Conservation (phyloP, 352 stramenopile species). For the Globisporangium rhizosaccharum region DNA sequence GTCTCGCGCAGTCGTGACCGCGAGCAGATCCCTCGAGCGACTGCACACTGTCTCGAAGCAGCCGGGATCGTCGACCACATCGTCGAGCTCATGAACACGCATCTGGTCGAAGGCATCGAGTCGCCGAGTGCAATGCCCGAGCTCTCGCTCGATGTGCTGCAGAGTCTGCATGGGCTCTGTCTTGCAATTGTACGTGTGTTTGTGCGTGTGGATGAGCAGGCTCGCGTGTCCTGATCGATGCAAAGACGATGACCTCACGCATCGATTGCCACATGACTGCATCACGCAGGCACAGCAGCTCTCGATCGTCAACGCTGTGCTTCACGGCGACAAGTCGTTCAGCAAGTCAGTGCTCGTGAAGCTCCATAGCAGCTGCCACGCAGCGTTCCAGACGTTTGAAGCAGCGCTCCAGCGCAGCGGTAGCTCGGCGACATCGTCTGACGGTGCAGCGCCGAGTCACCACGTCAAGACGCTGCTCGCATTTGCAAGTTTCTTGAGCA, state of each 20-base stretch:
- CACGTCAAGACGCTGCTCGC: constrained; percentile 15
- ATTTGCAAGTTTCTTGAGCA: constrained; percentile 26
- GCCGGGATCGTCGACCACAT: constrained; percentile 19
- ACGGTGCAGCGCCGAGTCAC: not conserved
- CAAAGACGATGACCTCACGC: too few relatives aligned
- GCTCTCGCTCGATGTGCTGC: constrained; percentile 16
- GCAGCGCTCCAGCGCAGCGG: constrained; percentile 16
- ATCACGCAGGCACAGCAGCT: constrained; percentile 31
- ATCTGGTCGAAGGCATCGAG: constrained; percentile 6
- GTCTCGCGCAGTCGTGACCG: constrained; percentile 5
- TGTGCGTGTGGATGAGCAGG: not conserved
- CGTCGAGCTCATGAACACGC: constrained; percentile 12
- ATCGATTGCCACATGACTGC: not conserved
- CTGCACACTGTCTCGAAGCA: constrained; percentile 12
- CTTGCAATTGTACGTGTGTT: constrained; percentile 13
- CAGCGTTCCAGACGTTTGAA: constrained; percentile 19
- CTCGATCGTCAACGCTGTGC: constrained; percentile 28
- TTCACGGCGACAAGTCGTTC: constrained; percentile 24
- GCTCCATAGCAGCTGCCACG: constrained; percentile 25
- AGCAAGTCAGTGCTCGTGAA: constrained; percentile 28
- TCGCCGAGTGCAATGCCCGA: constrained; percentile 11
- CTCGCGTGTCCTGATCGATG: not conserved
- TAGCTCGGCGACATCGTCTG: constrained; percentile 1
- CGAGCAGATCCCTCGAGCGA: constrained; percentile 5
- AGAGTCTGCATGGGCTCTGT: constrained; percentile 12